phyloP scores from a whole-genome alignment of 2,329 filamentous ascomycete species.

The Penicillium sp. region DNA sequence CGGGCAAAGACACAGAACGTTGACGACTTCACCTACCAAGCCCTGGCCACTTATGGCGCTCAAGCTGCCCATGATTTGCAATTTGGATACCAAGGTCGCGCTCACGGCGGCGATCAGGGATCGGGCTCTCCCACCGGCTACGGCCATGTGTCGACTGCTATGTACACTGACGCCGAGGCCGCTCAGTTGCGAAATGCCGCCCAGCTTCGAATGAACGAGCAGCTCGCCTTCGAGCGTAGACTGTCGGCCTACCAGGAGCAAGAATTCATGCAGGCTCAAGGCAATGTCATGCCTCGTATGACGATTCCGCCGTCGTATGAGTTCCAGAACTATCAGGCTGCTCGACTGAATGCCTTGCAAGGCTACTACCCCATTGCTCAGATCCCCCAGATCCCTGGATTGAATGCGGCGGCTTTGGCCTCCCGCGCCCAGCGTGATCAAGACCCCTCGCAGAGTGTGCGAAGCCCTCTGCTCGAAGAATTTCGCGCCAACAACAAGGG shows the following conservation, averaged over 20 bases:
- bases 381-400: slow-evolving; percentile 23
- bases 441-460: slow-evolving; percentile 55
- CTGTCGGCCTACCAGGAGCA: slow-evolving; percentile 44
- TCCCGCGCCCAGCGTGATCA: slow-evolving; percentile 46
- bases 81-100: slow-evolving; percentile 33
- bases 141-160: slow-evolving; percentile 40
- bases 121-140: slow-evolving; percentile 44
- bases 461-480: slow-evolving; percentile 70
- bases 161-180: slow-evolving; percentile 43
- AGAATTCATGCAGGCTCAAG: slow-evolving; percentile 25
- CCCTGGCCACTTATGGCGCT: slow-evolving; percentile 19
- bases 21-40: slow-evolving; percentile 28
- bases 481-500: slow-evolving; percentile 69
- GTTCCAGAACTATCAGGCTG: slow-evolving; percentile 26
- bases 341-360: slow-evolving; percentile 31
- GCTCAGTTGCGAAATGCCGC: slow-evolving; percentile 23
- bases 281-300: slow-evolving; percentile 26
- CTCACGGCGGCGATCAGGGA: slow-evolving; percentile 41
- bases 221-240: slow-evolving; percentile 46
- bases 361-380: slow-evolving; percentile 34
- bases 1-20: slow-evolving; percentile 37
- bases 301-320: slow-evolving; percentile 31
- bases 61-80: slow-evolving; percentile 28
- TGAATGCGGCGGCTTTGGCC: slow-evolving; percentile 31
- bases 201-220: slow-evolving; percentile 40